phyloP scores from a whole-genome alignment of 108 stramenopile species.

The Stephanodiscus minutulus region DNA sequence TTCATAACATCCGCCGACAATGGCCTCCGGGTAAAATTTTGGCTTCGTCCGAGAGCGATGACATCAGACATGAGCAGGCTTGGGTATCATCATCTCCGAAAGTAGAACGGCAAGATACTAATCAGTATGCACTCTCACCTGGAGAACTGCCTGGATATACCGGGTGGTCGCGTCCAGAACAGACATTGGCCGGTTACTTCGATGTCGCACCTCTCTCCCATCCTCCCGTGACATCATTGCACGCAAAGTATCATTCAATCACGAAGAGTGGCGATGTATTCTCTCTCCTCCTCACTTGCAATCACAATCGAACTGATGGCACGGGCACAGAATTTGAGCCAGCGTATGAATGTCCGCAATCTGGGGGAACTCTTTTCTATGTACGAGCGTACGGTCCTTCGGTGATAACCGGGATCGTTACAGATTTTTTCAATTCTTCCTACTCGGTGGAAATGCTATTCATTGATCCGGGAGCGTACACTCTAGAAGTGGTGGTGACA shows the following conservation, averaged over 20 bases:
- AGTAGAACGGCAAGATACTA: not conserved
- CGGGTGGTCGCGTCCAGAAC: conserved; percentile 76
- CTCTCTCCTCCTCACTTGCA: conserved; percentile 41
- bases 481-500: conserved; percentile 74
- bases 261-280: conserved; percentile 21
- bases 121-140: conserved; percentile 38
- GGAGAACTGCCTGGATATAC: conserved; percentile 83
- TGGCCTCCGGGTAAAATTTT: not conserved
- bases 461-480: conserved; percentile 65
- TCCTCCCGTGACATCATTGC: conserved; percentile 1
- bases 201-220: conserved; percentile 36
- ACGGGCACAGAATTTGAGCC: not conserved
- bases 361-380: conserved; percentile 54
- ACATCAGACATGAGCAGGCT: not conserved
- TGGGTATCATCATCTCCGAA: not conserved
- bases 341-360: conserved; percentile 28
- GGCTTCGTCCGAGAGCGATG: not conserved
- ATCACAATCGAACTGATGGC: conserved; percentile 18
- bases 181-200: conserved; percentile 63
- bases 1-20: not conserved
- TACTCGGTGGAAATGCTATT: conserved; percentile 54
- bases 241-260: conserved; percentile 26
- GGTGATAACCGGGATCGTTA: conserved; percentile 57
- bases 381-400: conserved; percentile 77
- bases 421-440: conserved; percentile 27